Conservation (phyloP, 768 basidiomycete species). For the Calocera viscosa region DNA sequence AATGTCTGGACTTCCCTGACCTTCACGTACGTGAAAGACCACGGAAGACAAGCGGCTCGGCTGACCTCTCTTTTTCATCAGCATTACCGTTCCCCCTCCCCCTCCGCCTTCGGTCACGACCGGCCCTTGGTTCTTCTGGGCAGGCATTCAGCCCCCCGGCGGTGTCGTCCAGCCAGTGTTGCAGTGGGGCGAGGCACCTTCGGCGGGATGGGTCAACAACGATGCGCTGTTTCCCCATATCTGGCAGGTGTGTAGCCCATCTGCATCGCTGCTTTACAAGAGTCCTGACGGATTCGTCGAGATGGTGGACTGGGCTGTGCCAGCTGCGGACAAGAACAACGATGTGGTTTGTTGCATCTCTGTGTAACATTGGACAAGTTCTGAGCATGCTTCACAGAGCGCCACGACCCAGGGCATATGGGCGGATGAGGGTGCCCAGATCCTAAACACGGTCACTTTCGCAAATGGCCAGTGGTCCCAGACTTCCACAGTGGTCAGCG, state of each 20-base stretch:
- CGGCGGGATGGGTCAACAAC: neutral
- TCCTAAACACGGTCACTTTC: neutral
- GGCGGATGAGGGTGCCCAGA: conserved; percentile 2
- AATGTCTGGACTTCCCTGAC: conserved; percentile 7
- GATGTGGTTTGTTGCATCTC: neutral
- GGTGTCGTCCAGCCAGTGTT: conserved; percentile 9
- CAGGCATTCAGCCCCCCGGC: neutral
- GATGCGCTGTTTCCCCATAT: conserved; percentile 2
- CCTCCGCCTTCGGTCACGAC: neutral
- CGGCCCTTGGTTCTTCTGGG: conserved; percentile 5
- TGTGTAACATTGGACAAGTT: neutral
- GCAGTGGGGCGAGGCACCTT: neutral
- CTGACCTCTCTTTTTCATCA: neutral
- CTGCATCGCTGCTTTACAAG: neutral
- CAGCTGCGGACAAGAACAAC: neutral
- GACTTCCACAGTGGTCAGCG: neutral
- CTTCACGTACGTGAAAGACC: conserved; percentile 3
- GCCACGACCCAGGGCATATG: neutral
- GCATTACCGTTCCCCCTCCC: conserved; percentile 4
- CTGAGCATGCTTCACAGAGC: neutral
- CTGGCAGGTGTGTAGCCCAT: neutral
- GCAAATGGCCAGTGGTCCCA: neutral
- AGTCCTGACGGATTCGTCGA: neutral
- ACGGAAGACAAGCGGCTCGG: neutral
- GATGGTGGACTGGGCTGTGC: neutral